Conservation (phyloP, 2,329 filamentous ascomycete genomes). For the Trichoderma sp. region DNA sequence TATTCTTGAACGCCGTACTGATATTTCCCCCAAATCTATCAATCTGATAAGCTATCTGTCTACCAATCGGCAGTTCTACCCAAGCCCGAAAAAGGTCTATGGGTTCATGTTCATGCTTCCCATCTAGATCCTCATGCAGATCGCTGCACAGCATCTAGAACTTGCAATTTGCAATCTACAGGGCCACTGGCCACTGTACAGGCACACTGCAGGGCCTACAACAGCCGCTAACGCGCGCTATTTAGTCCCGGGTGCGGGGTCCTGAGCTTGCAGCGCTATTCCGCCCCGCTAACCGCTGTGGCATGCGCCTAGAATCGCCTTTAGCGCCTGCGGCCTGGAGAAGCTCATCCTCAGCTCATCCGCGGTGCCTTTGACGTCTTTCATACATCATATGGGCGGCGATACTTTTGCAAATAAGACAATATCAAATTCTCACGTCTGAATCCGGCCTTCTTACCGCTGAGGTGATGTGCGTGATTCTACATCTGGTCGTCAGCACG, state of each 20-base stretch:
- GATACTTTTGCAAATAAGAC: background rate
- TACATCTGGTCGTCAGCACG: background rate
- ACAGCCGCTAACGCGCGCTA: background rate
- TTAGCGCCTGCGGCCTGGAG: background rate
- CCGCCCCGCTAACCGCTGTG: background rate
- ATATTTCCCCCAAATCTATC: background rate
- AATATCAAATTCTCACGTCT: background rate
- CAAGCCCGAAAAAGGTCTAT: background rate
- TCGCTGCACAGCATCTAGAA: background rate
- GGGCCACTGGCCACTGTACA: background rate
- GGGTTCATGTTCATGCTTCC: background rate
- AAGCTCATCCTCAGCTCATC: background rate
- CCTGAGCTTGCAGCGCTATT: background rate
- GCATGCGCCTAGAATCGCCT: background rate
- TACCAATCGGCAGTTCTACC: background rate
- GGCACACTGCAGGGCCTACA: background rate
- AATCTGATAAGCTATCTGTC: too few species aligned
- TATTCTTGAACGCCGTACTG: background rate
- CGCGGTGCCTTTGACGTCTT: conserved; percentile 16
- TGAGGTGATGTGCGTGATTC: background rate
- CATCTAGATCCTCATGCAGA: background rate
- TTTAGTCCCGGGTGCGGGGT: background rate
- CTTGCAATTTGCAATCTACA: background rate
- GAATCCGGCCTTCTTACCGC: background rate
- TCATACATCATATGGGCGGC: conserved; percentile 16